Conservation (phyloP, 106 monocot genomes). For the Allium sativum region DNA sequence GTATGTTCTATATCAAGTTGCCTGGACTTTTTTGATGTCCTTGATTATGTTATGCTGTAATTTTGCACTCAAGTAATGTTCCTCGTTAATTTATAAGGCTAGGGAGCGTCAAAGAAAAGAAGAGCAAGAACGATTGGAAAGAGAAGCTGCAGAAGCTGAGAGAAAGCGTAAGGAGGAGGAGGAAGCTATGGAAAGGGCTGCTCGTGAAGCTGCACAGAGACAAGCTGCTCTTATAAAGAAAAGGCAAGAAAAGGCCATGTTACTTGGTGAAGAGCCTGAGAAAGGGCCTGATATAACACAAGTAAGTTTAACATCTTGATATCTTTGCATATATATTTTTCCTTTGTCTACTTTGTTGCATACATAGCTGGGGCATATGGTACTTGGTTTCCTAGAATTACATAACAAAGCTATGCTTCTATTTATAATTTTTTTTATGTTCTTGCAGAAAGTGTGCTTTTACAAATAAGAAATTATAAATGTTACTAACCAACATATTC, state of each 20-base stretch:
- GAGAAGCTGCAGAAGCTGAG: conserved; percentile 80
- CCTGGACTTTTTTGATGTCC: no score
- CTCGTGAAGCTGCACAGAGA: conserved; percentile 70
- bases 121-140: conserved; percentile 63
- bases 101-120: conserved; percentile 79
- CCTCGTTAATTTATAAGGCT: conserved; percentile 26
- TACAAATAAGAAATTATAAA: no score
- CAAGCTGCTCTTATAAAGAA: conserved; percentile 76
- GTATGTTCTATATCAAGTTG: conserved; percentile 17
- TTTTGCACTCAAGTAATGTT: no score
- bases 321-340: no score
- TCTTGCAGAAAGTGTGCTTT: no score
- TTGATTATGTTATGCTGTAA: no score
- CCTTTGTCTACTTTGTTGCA: not conserved
- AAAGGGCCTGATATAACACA: conserved; percentile 88
- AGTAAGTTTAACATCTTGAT: conserved; percentile 31
- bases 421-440: no score
- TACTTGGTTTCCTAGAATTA: no score
- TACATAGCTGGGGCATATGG: not conserved
- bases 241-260: conserved; percentile 84
- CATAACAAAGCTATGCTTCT: no score
- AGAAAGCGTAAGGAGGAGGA: conserved; percentile 68
- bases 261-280: conserved; percentile 71
- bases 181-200: conserved; percentile 54
- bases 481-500: no score